These are phyloP conservation scores for Phytophthora constricta DNA, from an alignment of 352 stramenopile species.

Conservation along the genomic window DNA sequence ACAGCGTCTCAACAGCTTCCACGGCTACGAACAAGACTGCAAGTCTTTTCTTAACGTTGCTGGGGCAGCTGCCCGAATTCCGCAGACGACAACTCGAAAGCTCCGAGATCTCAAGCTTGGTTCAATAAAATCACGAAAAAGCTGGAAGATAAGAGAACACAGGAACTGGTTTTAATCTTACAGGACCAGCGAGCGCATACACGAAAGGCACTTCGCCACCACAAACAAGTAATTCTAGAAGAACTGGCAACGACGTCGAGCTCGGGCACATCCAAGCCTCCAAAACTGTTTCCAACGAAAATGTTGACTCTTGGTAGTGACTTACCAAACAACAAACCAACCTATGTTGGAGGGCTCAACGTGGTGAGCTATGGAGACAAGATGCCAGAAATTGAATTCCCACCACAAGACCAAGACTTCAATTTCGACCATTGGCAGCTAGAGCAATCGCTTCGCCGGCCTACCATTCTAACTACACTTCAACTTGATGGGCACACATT, in stretches of 20 bases:
- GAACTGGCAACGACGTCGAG: background rate
- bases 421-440: constrained; percentile 7
- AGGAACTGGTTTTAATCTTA: constrained; percentile 36
- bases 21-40: constrained; percentile 31
- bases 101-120: constrained; percentile 33
- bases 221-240: constrained; percentile 25
- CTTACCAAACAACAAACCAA: background rate
- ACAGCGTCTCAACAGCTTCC: constrained; percentile 24
- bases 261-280: background rate
- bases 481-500: constrained; percentile 19
- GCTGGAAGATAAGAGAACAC: constrained; percentile 23
- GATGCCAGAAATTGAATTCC: background rate
- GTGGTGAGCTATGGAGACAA: background rate
- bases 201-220: constrained; percentile 16
- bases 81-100: constrained; percentile 30
- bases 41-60: constrained; percentile 33
- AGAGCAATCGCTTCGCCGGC: too few relatives aligned
- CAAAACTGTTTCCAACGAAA: constrained; percentile 13
- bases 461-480: constrained; percentile 20
- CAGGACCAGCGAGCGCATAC: constrained; percentile 39
- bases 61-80: constrained; percentile 34
- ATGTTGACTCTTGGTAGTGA: constrained; percentile 20
- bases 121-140: constrained; percentile 31
- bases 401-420: constrained; percentile 6
- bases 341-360: background rate